Percentiles rank a stretch among this genome's conserved stretches.
These are phyloP conservation scores for Pestalotiopsis sp. DNA, from an alignment of 2,329 filamentous ascomycete species.

Conservation along the genomic window DNA sequence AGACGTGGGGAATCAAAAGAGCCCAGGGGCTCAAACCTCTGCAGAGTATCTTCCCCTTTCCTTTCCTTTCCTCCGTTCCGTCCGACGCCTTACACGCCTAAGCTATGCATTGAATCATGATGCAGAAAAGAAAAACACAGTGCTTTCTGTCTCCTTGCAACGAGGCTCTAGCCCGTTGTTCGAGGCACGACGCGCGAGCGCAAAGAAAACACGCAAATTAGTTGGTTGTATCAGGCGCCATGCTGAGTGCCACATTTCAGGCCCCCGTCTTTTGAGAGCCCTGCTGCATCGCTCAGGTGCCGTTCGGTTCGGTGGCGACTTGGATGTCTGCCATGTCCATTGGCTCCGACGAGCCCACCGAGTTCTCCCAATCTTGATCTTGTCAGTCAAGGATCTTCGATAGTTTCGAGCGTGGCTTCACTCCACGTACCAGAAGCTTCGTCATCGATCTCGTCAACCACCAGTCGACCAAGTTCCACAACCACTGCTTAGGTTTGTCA, in stretches of 20 bases:
- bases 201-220: neutral
- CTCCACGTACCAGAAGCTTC: slow-evolving; percentile 61
- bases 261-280: neutral
- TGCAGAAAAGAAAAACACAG: neutral
- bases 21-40: neutral
- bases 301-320: slow-evolving; percentile 42
- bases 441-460: slow-evolving; percentile 60
- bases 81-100: slow-evolving; percentile 25
- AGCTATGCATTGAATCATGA: slow-evolving; percentile 24
- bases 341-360: slow-evolving; percentile 56
- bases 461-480: slow-evolving; percentile 53
- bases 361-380: slow-evolving; percentile 57
- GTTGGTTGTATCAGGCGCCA: neutral
- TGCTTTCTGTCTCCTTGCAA: neutral
- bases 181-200: neutral
- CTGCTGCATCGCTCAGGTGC: slow-evolving; percentile 16
- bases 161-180: neutral
- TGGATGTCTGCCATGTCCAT: slow-evolving; percentile 54
- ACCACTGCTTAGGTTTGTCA: slow-evolving; percentile 34
- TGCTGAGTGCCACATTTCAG: neutral
- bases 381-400: slow-evolving; percentile 37
- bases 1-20: neutral
- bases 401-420: slow-evolving; percentile 38
- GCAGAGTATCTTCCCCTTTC: slow-evolving; percentile 4
- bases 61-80: too few species aligned